phyloP scores from a whole-genome alignment of 2,329 filamentous ascomycete genomes.

The Scorias spongiosa region DNA sequence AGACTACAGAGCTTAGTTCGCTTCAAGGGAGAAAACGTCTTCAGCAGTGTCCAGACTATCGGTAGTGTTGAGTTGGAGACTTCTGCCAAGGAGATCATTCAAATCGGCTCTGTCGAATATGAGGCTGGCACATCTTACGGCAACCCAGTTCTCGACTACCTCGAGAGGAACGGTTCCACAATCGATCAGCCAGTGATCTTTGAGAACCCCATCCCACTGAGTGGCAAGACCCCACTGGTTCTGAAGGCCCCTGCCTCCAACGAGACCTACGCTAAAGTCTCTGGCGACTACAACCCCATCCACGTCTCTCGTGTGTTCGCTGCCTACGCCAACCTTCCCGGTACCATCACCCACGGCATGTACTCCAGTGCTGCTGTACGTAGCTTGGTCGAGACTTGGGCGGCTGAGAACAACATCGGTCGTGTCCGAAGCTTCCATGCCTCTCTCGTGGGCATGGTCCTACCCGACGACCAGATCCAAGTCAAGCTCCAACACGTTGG shows the following conservation, averaged over 20 bases:
- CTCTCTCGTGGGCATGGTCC: constrained; percentile 93
- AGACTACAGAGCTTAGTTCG: constrained; percentile 79
- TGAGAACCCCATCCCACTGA: constrained; percentile 91
- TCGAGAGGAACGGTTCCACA: constrained; percentile 76
- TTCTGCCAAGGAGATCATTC: constrained; percentile 91
- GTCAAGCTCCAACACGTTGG: constrained; percentile 93
- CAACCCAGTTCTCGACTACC: constrained; percentile 93
- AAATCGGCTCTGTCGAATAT: constrained; percentile 95
- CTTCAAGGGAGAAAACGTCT: constrained; percentile 89
- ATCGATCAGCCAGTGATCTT: constrained; percentile 96
- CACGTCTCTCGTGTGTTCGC: constrained; percentile 96
- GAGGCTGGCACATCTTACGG: constrained; percentile 81
- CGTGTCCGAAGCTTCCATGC: constrained; percentile 96
- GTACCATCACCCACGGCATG: constrained; percentile 98
- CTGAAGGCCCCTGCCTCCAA: constrained; percentile 89
- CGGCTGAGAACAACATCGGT: constrained; percentile 94
- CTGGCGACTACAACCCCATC: constrained; percentile 96
- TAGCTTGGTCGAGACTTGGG: constrained; percentile 95
- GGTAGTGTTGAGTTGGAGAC: constrained; percentile 89
- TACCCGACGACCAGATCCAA: constrained; percentile 88
- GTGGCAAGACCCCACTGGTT: constrained; percentile 75
- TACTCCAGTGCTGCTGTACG: constrained; percentile 95
- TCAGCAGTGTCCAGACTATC: constrained; percentile 79
- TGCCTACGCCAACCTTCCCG: constrained; percentile 84
- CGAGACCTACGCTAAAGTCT: constrained; percentile 94